Base-by-base conservation (phyloP, 2,329 filamentous ascomycete species). In the Phyllosticta capitalensis region DNA sequence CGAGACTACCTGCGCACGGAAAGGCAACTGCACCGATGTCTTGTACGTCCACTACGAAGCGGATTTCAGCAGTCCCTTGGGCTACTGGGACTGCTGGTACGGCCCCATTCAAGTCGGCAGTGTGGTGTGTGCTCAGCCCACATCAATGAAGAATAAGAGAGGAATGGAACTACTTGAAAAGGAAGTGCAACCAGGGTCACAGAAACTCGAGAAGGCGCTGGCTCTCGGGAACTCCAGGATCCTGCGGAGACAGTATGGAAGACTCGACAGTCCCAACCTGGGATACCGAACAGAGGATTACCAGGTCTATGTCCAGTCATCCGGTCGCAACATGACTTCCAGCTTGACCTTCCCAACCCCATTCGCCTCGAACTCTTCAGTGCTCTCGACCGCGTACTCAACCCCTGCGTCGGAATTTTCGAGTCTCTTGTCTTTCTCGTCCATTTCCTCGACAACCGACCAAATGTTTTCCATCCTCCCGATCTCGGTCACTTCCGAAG, bases 61-160 rank as follows among this genome's bases (percentile, higher is more conserved):
- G 9, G 58, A 60, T 19, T 26, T 19, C 17, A 30, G 58, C 58
- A 56, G 53, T 14, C 54, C 58, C 7, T 30, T 53, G 21, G 58
- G 58, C 20, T 60, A 60, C 54, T 60, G 58, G 58, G 58, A 60
- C 28, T 60, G 58, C 30, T 60, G 58, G 58, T 52, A 20, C 20
- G 58, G 58, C 2, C n/a, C 21, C 1, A n/a, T 60, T 28, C 7
- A 45, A 3, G 58, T 38, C 22, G 20, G 20, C 17, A 45, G 26
- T 26, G 53, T 33, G 9, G 20, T 38, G 1, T 54, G 26, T 22
- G 38, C 33, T 10, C 2, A 52, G 49, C 49, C 9, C 4, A 12
- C 5, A 26, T 45, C n/a, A 28, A 49, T 6, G 26, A 52, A 21
- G 14, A 21, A 3, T 22, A 45, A 14, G 53, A n/a, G 19, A 38